Evolutionary conservation across 73 alveolate species (phyloP).

Genomic region (Stentor roeselii): DNA sequence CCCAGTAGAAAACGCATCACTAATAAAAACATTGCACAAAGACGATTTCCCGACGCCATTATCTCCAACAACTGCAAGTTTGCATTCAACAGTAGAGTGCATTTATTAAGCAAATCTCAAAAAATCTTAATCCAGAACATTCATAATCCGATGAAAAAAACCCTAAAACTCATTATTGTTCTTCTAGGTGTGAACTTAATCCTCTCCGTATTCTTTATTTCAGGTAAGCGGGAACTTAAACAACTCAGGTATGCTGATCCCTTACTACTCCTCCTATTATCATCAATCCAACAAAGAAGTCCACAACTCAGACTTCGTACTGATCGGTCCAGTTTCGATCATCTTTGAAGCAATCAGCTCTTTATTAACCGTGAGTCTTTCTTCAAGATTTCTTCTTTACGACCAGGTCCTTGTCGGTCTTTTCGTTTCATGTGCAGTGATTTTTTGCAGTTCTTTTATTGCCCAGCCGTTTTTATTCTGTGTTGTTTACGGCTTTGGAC

Average conservation of each 20-base stretch:
- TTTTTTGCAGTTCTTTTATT: neutral
- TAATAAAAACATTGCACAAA: neutral
- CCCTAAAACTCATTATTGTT: no score
- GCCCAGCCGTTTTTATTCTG: neutral
- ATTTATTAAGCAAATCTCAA: no score
- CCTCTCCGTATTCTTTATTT: no score
- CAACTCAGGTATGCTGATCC: neutral
- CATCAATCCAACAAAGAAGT: neutral
- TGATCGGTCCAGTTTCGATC: neutral
- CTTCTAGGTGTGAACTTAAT: no score
- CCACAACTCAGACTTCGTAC: neutral
- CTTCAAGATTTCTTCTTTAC: no score
- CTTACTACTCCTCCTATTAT: neutral
- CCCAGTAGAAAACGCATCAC: neutral
- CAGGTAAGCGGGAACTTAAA: neutral
- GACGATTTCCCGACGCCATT: neutral
- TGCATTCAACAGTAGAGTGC: neutral
- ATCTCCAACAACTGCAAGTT: neutral
- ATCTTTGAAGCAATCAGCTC: neutral
- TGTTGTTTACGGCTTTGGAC: neutral
- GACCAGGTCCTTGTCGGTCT: neutral
- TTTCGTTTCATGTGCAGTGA: neutral
- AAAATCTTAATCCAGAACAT: no score
- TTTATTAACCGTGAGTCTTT: no score
- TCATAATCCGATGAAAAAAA: no score